These are phyloP conservation scores for Collariella sp. DNA, from an alignment of 495 filamentous ascomycete species.

Conservation along the genomic window DNA sequence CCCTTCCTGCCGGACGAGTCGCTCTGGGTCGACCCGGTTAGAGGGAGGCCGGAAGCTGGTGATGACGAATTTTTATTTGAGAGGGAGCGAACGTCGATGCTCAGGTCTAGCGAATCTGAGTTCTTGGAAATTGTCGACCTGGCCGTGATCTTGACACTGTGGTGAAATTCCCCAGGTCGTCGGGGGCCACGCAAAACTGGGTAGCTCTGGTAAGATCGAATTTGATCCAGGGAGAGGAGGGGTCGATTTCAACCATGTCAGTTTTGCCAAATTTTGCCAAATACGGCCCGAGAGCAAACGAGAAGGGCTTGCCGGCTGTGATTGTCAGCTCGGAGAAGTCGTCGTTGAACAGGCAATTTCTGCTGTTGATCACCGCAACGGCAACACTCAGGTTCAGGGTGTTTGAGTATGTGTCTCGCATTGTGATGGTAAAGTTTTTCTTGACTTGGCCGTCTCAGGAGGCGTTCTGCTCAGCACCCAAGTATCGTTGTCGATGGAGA, in stretches of 20 bases:
- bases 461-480: constrained; percentile 58
- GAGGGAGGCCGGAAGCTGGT: not conserved
- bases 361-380: constrained; percentile 38
- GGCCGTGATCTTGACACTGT: constrained; percentile 43
- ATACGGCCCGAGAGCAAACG: constrained; percentile 51
- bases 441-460: constrained; percentile 45
- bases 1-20: not conserved
- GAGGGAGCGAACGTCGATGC: constrained; percentile 38
- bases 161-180: constrained; percentile 20
- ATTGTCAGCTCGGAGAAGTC: constrained; percentile 40
- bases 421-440: constrained; percentile 56
- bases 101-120: constrained; percentile 41
- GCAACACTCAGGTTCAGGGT: constrained; percentile 53
- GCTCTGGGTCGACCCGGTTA: not conserved
- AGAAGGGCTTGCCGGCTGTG: constrained; percentile 55
- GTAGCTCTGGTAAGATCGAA: constrained; percentile 50
- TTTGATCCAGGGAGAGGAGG: constrained; percentile 55
- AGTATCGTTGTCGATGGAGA: constrained; percentile 55
- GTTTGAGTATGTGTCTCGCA: constrained; percentile 57
- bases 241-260: constrained; percentile 45
- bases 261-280: constrained; percentile 45
- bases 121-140: constrained; percentile 35
- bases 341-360: constrained; percentile 31
- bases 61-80: constrained; percentile 11
- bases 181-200: constrained; percentile 57